Percentiles rank a stretch among this genome's conserved stretches.
These are phyloP conservation scores for Acacia acuminata DNA, from an alignment of 306 rosid genomes.

Conservation along the genomic window DNA sequence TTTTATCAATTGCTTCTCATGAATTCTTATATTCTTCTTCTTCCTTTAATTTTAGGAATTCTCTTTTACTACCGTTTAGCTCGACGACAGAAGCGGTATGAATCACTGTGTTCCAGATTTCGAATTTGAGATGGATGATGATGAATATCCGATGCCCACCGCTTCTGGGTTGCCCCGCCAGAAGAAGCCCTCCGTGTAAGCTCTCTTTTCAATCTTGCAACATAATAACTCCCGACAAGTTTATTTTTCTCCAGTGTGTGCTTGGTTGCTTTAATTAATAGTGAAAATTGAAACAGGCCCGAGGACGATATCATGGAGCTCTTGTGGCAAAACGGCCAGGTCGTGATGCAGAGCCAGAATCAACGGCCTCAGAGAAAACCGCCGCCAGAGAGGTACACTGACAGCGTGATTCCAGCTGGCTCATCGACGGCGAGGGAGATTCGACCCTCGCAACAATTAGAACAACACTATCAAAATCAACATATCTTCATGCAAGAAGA, in stretches of 20 bases:
- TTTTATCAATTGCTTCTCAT: not conserved
- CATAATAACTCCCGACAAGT: not conserved
- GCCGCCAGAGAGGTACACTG: slow-evolving; percentile 22
- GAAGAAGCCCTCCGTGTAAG: slow-evolving; percentile 58
- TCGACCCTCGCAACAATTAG: slow-evolving; percentile 31
- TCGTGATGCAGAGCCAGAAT: slow-evolving; percentile 66
- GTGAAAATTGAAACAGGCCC: slow-evolving; percentile 47
- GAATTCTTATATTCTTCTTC: not conserved
- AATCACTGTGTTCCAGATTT: slow-evolving; percentile 74
- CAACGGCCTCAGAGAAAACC: slow-evolving; percentile 46
- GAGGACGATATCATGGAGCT: slow-evolving; percentile 76
- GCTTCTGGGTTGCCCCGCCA: slow-evolving; percentile 36
- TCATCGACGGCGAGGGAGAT: slow-evolving; percentile 35
- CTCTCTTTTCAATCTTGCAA: not conserved
- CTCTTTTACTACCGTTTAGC: not conserved
- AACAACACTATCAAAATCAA: slow-evolving; percentile 28
- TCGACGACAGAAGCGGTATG: slow-evolving; percentile 35
- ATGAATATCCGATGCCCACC: slow-evolving; percentile 42
- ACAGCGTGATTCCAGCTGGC: slow-evolving; percentile 34
- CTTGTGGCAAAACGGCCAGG: slow-evolving; percentile 78
- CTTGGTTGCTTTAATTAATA: not conserved
- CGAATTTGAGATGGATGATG: slow-evolving; percentile 47
- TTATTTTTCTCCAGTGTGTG: not conserved
- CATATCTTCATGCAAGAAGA: slow-evolving; percentile 76
- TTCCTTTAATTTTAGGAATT: not conserved